A percentile compares a stretch with the other conserved stretches of the same genome.
phyloP scores from a whole-genome alignment of 2,329 filamentous ascomycete species.

The Fusarium praegraminearum region DNA sequence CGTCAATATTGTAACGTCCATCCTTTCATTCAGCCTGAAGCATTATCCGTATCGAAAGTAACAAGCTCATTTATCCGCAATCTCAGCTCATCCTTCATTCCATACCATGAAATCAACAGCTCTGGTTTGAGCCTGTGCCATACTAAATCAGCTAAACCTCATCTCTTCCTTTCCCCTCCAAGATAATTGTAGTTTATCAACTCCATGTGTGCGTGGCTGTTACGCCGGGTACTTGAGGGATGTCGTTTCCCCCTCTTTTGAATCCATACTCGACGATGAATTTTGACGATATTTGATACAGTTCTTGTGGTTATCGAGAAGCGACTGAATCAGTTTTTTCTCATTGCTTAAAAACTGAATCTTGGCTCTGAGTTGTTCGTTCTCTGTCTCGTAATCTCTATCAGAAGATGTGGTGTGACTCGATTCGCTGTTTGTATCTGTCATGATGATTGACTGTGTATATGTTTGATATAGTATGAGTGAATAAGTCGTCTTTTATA shows the following conservation, averaged over 20 bases:
- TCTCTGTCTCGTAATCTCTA: background rate
- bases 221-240: background rate
- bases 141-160: background rate
- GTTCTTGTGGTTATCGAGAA: slow-evolving; percentile 5
- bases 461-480: background rate
- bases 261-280: rapidly evolving
- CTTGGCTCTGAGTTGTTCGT: background rate
- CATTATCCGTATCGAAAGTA: background rate
- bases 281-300: background rate
- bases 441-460: background rate
- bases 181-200: background rate
- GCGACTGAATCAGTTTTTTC: background rate
- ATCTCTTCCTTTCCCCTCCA: background rate
- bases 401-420: background rate
- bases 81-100: background rate
- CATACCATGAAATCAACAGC: background rate
- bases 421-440: background rate
- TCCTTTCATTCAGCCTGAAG: background rate
- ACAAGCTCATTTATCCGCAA: background rate
- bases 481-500: background rate
- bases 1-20: background rate
- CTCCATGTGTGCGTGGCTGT: no score
- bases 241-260: background rate
- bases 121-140: background rate
- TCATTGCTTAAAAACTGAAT: background rate